Evolutionary conservation across 2,329 filamentous ascomycete species (phyloP).

Genomic region (Periconia sp.): DNA sequence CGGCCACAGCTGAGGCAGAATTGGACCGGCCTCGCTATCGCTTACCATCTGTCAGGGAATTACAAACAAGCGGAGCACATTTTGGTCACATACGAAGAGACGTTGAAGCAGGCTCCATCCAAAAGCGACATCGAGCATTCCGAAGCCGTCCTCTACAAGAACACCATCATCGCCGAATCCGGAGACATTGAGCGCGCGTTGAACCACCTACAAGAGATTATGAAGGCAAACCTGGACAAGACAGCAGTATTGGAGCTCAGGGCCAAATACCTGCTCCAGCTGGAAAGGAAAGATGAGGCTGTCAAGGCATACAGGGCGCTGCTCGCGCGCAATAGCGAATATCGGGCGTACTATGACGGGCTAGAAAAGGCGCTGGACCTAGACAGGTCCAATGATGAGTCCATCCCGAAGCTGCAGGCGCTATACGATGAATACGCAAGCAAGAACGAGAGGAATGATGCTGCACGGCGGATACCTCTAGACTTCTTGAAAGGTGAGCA

Average conservation of each 20-base stretch:
- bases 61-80: slow-evolving; percentile 85
- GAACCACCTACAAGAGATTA: slow-evolving; percentile 78
- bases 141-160: slow-evolving; percentile 94
- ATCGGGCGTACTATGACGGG: slow-evolving; percentile 80
- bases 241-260: slow-evolving; percentile 82
- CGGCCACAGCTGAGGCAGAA: slow-evolving; percentile 82
- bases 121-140: slow-evolving; percentile 87
- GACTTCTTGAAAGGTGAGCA: slow-evolving; percentile 75
- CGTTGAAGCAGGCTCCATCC: slow-evolving; percentile 76
- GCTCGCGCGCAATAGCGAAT: slow-evolving; percentile 84
- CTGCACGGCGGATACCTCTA: slow-evolving; percentile 80
- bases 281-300: slow-evolving; percentile 78
- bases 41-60: slow-evolving; percentile 87
- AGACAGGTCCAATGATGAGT: slow-evolving; percentile 60
- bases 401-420: slow-evolving; percentile 70
- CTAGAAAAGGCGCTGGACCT: slow-evolving; percentile 71
- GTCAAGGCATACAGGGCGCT: slow-evolving; percentile 78
- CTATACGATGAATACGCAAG: slow-evolving; percentile 81
- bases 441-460: slow-evolving; percentile 81
- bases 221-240: slow-evolving; percentile 79
- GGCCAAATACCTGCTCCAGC: slow-evolving; percentile 78
- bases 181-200: slow-evolving; percentile 82
- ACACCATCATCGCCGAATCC: slow-evolving; percentile 86
- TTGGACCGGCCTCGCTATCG: slow-evolving; percentile 96
- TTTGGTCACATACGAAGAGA: slow-evolving; percentile 89